phyloP scores from a whole-genome alignment of 768 basidiomycete species.

The Lanmaoa pseudosensibilis region DNA sequence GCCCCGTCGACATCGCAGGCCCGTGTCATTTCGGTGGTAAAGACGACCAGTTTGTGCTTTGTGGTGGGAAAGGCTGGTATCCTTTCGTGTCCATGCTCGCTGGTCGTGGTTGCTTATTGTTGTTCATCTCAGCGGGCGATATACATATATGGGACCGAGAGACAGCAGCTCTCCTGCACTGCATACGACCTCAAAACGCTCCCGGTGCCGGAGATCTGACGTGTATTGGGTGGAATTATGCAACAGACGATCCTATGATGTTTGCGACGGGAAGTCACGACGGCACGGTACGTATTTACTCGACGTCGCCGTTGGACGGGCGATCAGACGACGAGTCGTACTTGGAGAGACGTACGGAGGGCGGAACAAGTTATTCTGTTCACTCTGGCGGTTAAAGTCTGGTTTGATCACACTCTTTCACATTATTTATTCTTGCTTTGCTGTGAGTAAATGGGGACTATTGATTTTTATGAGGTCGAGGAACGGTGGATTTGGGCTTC shows the following conservation, averaged over 20 bases:
- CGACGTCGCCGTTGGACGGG: conserved; percentile 37
- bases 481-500: not conserved
- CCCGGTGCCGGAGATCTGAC: conserved; percentile 67
- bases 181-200: conserved; percentile 54
- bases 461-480: conserved; percentile 16
- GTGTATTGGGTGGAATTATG: conserved; percentile 78
- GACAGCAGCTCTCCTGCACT: conserved; percentile 69
- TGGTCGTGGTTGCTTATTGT: not conserved
- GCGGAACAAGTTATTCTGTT: conserved; percentile 28
- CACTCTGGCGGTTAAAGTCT: conserved; percentile 28
- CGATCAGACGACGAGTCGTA: conserved; percentile 28
- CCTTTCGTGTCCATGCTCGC: not conserved
- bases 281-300: conserved; percentile 75
- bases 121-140: conserved; percentile 60
- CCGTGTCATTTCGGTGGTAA: conserved; percentile 82
- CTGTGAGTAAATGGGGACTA: conserved; percentile 4
- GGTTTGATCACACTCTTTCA: conserved; percentile 2
- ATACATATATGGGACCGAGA: conserved; percentile 88
- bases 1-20: conserved; percentile 70
- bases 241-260: conserved; percentile 47
- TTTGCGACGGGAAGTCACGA: conserved; percentile 79
- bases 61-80: conserved; percentile 66
- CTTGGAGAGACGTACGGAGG: conserved; percentile 24
- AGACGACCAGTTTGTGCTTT: conserved; percentile 75
- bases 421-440: not conserved